These are phyloP conservation scores for Emericellopsis cladophorae DNA, from an alignment of 2,329 filamentous ascomycete species.

Conservation along the genomic window DNA sequence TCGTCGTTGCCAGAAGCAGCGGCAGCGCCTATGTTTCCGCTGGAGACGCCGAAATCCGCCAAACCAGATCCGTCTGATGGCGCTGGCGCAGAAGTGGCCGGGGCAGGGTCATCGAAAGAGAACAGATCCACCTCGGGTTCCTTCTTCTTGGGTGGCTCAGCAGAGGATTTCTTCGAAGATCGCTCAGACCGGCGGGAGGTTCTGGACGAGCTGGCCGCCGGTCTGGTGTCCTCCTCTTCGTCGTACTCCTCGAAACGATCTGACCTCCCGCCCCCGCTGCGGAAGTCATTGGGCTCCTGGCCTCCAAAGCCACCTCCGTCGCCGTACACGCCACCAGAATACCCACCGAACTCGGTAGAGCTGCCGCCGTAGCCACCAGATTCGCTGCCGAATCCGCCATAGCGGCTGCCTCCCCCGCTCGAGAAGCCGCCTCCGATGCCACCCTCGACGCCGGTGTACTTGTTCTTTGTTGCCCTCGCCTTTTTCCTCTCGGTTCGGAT, in stretches of 20 bases:
- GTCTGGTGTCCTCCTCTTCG: conserved; percentile 42
- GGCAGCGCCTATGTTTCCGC: conserved; percentile 11
- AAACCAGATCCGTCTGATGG: conserved; percentile 33
- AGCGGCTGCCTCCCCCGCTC: conserved; percentile 42
- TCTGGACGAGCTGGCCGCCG: conserved; percentile 33
- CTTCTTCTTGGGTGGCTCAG: conserved; percentile 65
- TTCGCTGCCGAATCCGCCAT: conserved; percentile 87
- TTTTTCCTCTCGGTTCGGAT: conserved; percentile 82
- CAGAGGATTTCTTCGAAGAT: conserved; percentile 30
- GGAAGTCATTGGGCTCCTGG: conserved; percentile 53
- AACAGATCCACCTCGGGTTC: conserved; percentile 88
- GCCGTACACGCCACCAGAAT: conserved; percentile 71
- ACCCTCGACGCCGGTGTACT: conserved; percentile 90
- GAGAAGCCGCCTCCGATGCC: conserved; percentile 47
- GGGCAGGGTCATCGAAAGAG: conserved; percentile 70
- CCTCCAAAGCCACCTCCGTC: conserved; percentile 91
- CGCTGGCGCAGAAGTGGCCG: conserved; percentile 30
- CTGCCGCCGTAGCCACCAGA: conserved; percentile 53
- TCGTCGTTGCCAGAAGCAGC: conserved; percentile 28
- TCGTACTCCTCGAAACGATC: conserved; percentile 95
- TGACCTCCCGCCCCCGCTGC: conserved; percentile 44
- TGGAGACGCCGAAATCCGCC: conserved; percentile 24
- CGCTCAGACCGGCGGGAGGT: conserved; percentile 18
- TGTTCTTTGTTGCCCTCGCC: conserved; percentile 77
- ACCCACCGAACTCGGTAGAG: conserved; percentile 38